Conservation (phyloP, 352 stramenopile species). For the Globisporangium nagaii region DNA sequence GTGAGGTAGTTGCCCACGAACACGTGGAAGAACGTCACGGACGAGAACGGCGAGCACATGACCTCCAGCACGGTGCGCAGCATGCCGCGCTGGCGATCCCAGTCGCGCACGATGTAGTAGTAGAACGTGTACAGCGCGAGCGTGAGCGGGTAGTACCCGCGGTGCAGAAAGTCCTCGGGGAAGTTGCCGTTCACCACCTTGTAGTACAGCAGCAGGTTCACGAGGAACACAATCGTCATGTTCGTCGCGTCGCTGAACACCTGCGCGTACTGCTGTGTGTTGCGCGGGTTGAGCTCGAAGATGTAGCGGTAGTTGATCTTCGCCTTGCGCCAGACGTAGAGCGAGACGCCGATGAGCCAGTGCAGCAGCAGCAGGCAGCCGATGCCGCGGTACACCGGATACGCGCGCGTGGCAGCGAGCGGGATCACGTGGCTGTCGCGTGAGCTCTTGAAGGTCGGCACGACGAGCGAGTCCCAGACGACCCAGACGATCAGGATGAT, state of each 20-base stretch:
- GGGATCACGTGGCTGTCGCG: conserved; percentile 73
- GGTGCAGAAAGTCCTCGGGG: conserved; percentile 68
- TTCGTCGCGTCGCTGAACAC: conserved; percentile 96
- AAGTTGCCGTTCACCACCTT: conserved; percentile 91
- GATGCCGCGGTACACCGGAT: conserved; percentile 94
- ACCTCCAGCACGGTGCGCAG: conserved; percentile 86
- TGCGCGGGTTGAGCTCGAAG: conserved; percentile 90
- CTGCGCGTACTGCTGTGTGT: conserved; percentile 76
- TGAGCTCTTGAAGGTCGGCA: conserved; percentile 63
- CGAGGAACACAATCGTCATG: conserved; percentile 94
- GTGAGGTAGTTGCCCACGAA: conserved; percentile 88
- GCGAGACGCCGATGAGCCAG: conserved; percentile 91
- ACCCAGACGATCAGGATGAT: conserved; percentile 90
- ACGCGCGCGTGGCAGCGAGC: conserved; percentile 73
- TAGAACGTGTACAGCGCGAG: conserved; percentile 92
- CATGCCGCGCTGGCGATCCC: conserved; percentile 79
- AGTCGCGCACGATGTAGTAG: conserved; percentile 89
- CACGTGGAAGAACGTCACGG: conserved; percentile 93
- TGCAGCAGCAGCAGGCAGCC: conserved; percentile 93
- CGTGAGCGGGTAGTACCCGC: conserved; percentile 90
- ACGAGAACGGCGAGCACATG: conserved; percentile 87
- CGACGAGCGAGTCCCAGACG: conserved; percentile 91
- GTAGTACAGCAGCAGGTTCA: conserved; percentile 96
- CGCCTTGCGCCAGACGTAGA: conserved; percentile 89
- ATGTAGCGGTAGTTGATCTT: conserved; percentile 95